Evolutionary conservation across 2,329 filamentous ascomycete genomes (phyloP), one percentile per base, ranked within the genome.

Genomic region (Aspergillus tanneri): DNA sequence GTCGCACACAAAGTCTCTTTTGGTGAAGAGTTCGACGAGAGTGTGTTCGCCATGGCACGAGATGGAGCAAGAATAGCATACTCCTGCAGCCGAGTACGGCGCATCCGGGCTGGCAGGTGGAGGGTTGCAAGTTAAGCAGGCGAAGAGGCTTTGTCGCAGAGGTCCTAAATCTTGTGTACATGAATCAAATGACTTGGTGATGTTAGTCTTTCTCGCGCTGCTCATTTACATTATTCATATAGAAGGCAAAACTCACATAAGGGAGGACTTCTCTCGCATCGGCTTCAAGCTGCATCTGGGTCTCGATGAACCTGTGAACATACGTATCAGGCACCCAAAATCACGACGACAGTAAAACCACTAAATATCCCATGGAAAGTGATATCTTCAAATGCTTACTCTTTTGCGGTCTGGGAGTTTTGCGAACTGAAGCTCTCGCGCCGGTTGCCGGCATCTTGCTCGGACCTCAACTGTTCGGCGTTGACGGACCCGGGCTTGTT

Each of bases 31-130:
- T 72, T 99, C 93, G 41, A 97, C 93, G 21, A 99, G 83, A 1
- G 81, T 87, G 67, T 99, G 93, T 64, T 97, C 91, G 58, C 93
- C 92, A 64, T 99, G 93, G 67, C 93, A 99, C 60, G 92, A 88
- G 50, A 99, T 90, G 5, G 92, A 96, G 74, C 93, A 99, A 18
- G 91, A 88, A 64, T 99, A 99, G 77, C 93, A 99, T 47, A 99
- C 83, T 21, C 88, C 93, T 3, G 92, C 93, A 5, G 86, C 77
- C 6, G 76, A 81, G 67, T 86, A 88, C 1, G 84, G 74, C 41
- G 85, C 83, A 35, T 80, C 75, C 1, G 78, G 65, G 36, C 81
- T 79, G 2, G 77, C 62, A 1, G 90, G 87, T 7, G 88, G 82
- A 7, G 93, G 90, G 53, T 90, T 95, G 76, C 93, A 99, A 9